Percentiles rank a stretch among this genome's conserved stretches.
Evolutionary conservation across 1,284 basidiomycete species (phyloP).

Genomic region (Sphaerobolus stellatus): DNA sequence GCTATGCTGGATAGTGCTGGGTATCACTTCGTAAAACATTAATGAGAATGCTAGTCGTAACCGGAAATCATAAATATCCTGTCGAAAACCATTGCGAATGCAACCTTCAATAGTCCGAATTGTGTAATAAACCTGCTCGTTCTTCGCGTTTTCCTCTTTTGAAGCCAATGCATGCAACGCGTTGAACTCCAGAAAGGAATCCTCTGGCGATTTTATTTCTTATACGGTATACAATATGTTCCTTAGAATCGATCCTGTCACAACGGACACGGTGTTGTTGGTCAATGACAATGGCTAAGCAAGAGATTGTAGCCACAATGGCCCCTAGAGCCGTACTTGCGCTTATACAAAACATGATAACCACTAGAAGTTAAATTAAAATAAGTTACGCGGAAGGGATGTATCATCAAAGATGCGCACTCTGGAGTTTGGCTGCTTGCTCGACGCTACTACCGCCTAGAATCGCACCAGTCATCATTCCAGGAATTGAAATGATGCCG

Average conservation of each 20-base stretch:
- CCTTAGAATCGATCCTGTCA: conserved; percentile 59
- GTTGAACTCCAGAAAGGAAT: no score
- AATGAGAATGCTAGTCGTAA: no score
- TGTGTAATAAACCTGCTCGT: no score
- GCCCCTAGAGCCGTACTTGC: conserved; percentile 69
- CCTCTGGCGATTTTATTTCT: conserved; percentile 24
- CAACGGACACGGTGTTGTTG: conserved; percentile 64
- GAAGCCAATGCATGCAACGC: no score
- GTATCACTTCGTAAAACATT: no score
- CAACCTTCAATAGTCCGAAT: no score
- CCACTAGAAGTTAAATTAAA: conserved; percentile 41
- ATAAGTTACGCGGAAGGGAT: not conserved
- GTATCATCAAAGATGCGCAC: conserved; percentile 27
- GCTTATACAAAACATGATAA: conserved; percentile 90
- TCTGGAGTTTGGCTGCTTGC: conserved; percentile 81
- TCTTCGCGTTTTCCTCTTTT: no score
- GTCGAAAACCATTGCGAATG: no score
- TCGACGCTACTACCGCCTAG: conserved; percentile 81
- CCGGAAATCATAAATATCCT: no score
- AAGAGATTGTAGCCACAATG: conserved; percentile 60
- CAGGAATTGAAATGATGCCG: conserved; percentile 73
- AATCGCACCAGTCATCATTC: conserved; percentile 90
- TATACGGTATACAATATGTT: conserved; percentile 50
- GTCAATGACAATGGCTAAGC: conserved; percentile 66
- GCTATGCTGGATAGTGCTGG: no score